Conservation (phyloP, 2,329 filamentous ascomycete genomes). For the Coleophoma cylindrospora region DNA sequence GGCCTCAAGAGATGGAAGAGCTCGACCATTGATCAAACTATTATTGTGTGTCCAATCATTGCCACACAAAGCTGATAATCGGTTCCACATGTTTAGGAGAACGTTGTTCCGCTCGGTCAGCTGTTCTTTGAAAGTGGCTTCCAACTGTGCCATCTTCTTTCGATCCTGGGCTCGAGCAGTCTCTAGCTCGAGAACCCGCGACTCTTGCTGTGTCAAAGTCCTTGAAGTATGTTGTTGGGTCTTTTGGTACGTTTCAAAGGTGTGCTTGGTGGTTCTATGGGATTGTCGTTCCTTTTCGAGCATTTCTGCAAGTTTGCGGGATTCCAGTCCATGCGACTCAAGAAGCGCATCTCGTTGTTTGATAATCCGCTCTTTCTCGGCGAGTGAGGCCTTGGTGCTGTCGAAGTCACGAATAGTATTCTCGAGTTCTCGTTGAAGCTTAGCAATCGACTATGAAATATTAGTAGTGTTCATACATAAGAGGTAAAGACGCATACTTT, state of each 20-base stretch:
- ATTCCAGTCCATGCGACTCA: slow-evolving; percentile 84
- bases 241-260: slow-evolving; percentile 84
- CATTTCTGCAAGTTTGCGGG: slow-evolving; percentile 76
- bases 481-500: slow-evolving; percentile 46
- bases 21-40: slow-evolving; percentile 80
- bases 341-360: slow-evolving; percentile 84
- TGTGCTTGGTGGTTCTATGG: slow-evolving; percentile 79
- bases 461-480: slow-evolving; percentile 10
- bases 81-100: slow-evolving; percentile 84
- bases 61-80: slow-evolving; percentile 79
- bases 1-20: slow-evolving; percentile 76
- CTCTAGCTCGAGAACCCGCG: slow-evolving; percentile 82
- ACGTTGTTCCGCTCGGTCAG: slow-evolving; percentile 85
- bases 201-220: slow-evolving; percentile 79
- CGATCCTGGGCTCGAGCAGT: slow-evolving; percentile 71
- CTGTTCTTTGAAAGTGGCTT: slow-evolving; percentile 80
- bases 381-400: slow-evolving; percentile 66
- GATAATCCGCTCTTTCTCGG: slow-evolving; percentile 88
- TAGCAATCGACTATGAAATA: slow-evolving; percentile 64
- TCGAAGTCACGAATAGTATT: slow-evolving; percentile 80
- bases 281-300: slow-evolving; percentile 85
- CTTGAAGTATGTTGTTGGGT: slow-evolving; percentile 83
- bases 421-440: slow-evolving; percentile 83
- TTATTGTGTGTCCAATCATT: slow-evolving; percentile 89
- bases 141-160: slow-evolving; percentile 66